phyloP scores from a whole-genome alignment of 306 rosid species.

The Cercis canadensis region DNA sequence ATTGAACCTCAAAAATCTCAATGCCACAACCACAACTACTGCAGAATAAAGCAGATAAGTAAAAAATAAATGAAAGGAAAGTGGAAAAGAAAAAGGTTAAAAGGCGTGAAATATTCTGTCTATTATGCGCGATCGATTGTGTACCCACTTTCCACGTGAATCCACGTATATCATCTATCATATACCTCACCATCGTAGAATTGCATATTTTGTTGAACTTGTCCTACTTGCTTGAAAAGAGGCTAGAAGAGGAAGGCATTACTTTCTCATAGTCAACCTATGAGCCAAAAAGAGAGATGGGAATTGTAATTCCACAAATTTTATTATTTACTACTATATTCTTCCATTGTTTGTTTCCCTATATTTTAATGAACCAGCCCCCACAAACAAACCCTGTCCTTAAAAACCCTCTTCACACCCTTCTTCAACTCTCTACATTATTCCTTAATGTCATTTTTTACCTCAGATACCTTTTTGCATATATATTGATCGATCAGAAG shows the following conservation, averaged over 20 bases:
- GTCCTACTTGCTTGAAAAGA: slow-evolving; percentile 26
- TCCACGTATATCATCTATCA: slow-evolving; percentile 57
- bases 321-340: slow-evolving; percentile 19
- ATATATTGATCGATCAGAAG: slow-evolving; percentile 5
- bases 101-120: slow-evolving; percentile 39
- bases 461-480: neutral
- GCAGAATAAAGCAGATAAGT: neutral
- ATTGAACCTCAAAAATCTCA: too few species aligned
- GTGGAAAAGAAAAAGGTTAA: slow-evolving; percentile 35
- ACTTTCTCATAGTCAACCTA: slow-evolving; percentile 62
- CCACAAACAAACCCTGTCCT: slow-evolving; percentile 35
- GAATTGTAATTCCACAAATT: slow-evolving; percentile 44
- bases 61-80: too few species aligned
- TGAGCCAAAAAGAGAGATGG: slow-evolving; percentile 53
- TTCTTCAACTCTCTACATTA: slow-evolving; percentile 9
- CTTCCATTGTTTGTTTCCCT: slow-evolving; percentile 5
- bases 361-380: slow-evolving; percentile 42
- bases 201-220: slow-evolving; percentile 24
- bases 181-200: slow-evolving; percentile 35
- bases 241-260: slow-evolving; percentile 26
- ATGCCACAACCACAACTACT: too few species aligned
- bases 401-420: slow-evolving; percentile 13
- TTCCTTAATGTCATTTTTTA: slow-evolving; percentile 7
- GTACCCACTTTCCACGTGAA: slow-evolving; percentile 66
- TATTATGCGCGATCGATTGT: slow-evolving; percentile 42